Conservation (phyloP, 495 filamentous ascomycete genomes). For the Lentithecium fluviatile region DNA sequence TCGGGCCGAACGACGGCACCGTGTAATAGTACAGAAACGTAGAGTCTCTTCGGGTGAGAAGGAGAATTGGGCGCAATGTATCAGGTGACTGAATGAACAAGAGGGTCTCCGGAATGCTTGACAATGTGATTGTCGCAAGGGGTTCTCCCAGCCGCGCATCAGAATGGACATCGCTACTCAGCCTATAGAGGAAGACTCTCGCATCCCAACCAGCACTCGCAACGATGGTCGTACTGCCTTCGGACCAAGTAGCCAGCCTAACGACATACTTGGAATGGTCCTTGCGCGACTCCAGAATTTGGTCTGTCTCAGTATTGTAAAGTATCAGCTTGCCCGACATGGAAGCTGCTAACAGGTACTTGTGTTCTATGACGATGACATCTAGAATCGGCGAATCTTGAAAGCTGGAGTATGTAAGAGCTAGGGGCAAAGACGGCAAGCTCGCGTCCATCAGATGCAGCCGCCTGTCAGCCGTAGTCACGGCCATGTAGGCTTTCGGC, state of each 20-base stretch:
- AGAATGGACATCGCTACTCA: slow-evolving; percentile 12
- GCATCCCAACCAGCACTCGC: slow-evolving; percentile 68
- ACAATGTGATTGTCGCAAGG: slow-evolving; percentile 51
- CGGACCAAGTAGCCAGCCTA: slow-evolving; percentile 50
- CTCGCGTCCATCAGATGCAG: slow-evolving; percentile 49
- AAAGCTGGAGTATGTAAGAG: slow-evolving; percentile 41
- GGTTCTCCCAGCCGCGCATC: slow-evolving; percentile 39
- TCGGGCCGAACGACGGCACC: slow-evolving; percentile 33
- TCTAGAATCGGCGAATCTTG: slow-evolving; percentile 63
- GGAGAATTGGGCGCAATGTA: slow-evolving; percentile 48
- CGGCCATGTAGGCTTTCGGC: slow-evolving; percentile 39
- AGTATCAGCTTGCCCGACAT: slow-evolving; percentile 64
- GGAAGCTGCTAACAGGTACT: slow-evolving; percentile 51
- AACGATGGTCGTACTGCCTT: slow-evolving; percentile 46
- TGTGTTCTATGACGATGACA: slow-evolving; percentile 41
- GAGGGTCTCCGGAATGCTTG: slow-evolving; percentile 62
- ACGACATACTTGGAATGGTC: slow-evolving; percentile 66
- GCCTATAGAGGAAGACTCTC: slow-evolving; percentile 55
- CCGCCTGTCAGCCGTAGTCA: slow-evolving; percentile 55
- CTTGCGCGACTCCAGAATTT: slow-evolving; percentile 49
- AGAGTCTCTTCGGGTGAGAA: slow-evolving; percentile 61
- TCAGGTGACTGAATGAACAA: slow-evolving; percentile 55
- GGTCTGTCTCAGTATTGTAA: slow-evolving; percentile 44
- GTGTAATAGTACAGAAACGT: slow-evolving; percentile 62
- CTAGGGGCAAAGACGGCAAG: slow-evolving; percentile 36